Percentiles rank a stretch among this genome's conserved stretches.
phyloP scores from a whole-genome alignment of 306 rosid genomes.

The Ceratonia siliqua region DNA sequence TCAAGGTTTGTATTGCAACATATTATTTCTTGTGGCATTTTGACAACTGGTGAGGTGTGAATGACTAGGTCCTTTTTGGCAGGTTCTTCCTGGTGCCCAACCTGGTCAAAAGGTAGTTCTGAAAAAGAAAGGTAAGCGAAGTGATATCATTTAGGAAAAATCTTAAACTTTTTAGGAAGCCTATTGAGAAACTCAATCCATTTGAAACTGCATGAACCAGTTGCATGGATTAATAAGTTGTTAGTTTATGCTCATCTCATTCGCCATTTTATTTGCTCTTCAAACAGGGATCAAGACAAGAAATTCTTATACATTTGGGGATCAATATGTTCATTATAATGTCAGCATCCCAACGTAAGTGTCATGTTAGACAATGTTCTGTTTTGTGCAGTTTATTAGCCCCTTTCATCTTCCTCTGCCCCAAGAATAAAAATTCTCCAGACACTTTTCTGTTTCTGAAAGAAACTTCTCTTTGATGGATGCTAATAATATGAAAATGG shows the following conservation, averaged over 20 bases:
- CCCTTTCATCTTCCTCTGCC: neutral
- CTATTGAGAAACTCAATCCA: neutral
- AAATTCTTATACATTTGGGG: constrained; percentile 69
- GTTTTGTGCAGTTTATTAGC: neutral
- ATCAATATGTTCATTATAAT: constrained; percentile 84
- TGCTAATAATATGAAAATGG: constrained; percentile 1
- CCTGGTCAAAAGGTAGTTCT: constrained; percentile 90
- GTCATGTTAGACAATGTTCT: constrained; percentile 8
- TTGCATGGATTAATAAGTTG: neutral
- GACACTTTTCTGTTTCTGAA: neutral
- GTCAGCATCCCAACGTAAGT: constrained; percentile 81
- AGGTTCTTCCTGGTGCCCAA: constrained; percentile 90
- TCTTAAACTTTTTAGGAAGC: neutral
- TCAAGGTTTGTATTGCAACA: constrained; percentile 63
- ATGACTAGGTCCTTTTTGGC: constrained; percentile 27
- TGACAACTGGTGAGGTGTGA: constrained; percentile 20
- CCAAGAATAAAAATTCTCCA: neutral
- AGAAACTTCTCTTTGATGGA: neutral
- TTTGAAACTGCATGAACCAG: neutral
- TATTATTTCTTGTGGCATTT: constrained; percentile 12
- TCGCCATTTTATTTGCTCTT: neutral
- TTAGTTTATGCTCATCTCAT: constrained; percentile 7
- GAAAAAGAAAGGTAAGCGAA: constrained; percentile 82
- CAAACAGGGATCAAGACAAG: constrained; percentile 70
- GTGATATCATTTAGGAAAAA: constrained; percentile 22